Percentiles rank a stretch among this genome's conserved stretches.
Evolutionary conservation across 768 basidiomycete genomes (phyloP).

Genomic region (Mrakia hoshinonis): DNA sequence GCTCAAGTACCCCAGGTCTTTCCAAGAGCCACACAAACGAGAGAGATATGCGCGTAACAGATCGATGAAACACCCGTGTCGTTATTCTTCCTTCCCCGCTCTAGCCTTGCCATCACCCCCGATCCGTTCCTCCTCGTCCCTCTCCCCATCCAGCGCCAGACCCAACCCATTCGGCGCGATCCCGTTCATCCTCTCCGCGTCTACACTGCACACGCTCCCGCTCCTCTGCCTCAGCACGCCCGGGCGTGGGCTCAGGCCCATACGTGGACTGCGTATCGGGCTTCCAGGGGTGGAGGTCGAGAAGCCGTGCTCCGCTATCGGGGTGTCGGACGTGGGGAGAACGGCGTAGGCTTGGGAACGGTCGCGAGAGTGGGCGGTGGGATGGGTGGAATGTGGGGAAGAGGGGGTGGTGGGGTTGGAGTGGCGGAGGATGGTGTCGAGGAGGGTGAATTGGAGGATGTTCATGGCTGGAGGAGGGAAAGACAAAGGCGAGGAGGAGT

Average conservation of each 20-base stretch:
- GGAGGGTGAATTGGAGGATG: slow-evolving; percentile 23
- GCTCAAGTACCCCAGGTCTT: too few species aligned
- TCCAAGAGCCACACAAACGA: too few species aligned
- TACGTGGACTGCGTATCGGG: background rate
- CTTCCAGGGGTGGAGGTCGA: background rate
- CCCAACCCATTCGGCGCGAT: too few species aligned
- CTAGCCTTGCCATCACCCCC: too few species aligned
- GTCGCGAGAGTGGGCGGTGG: background rate
- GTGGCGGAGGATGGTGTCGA: slow-evolving; percentile 24
- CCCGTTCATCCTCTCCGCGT: background rate
- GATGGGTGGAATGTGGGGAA: background rate
- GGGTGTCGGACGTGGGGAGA: background rate
- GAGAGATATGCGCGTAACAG: too few species aligned
- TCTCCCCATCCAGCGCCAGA: too few species aligned
- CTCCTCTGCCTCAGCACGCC: background rate
- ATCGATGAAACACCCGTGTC: too few species aligned
- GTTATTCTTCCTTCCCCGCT: too few species aligned
- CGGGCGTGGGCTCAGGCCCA: background rate
- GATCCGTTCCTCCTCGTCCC: too few species aligned
- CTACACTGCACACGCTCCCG: background rate
- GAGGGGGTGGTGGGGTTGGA: background rate
- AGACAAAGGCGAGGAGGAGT: background rate
- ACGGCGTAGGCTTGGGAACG: background rate
- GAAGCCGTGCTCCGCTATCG: background rate
- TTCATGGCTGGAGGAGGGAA: slow-evolving; percentile 21